Evolutionary conservation across 2,329 filamentous ascomycete genomes (phyloP).

Genomic region (Xylaria arbuscula): DNA sequence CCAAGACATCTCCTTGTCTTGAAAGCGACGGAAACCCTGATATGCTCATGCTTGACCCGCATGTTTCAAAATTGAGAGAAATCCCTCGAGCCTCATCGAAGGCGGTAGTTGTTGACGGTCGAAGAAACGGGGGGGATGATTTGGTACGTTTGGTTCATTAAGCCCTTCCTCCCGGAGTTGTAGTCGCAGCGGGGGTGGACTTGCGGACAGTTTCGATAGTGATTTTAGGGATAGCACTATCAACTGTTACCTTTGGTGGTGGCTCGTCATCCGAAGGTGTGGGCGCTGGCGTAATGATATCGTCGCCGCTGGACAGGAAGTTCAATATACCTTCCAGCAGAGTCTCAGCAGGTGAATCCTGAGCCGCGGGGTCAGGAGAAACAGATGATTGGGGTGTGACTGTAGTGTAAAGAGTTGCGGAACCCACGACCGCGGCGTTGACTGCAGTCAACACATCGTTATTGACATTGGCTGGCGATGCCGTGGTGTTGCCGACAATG

Average conservation of each 20-base stretch:
- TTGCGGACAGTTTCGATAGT: constrained; percentile 16
- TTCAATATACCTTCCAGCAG: background rate
- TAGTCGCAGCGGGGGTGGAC: background rate
- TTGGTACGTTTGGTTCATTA: background rate
- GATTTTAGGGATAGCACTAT: constrained; percentile 9
- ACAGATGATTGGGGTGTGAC: background rate
- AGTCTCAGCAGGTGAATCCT: background rate
- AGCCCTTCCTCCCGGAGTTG: background rate
- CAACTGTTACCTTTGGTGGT: background rate
- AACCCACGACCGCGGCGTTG: background rate
- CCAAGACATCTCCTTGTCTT: background rate
- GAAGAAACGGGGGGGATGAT: background rate
- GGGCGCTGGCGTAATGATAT: constrained; percentile 10
- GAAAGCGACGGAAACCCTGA: background rate
- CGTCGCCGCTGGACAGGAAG: background rate
- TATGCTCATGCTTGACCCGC: background rate
- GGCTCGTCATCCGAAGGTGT: background rate
- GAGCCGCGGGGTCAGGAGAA: background rate
- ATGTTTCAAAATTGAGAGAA: background rate
- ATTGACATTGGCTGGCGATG: background rate
- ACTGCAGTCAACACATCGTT: background rate
- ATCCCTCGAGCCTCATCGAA: background rate
- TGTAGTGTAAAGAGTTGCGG: background rate
- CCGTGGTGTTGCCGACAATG: background rate
- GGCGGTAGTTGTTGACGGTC: background rate